A percentile compares a stretch with the other conserved stretches of the same genome.
These are phyloP conservation scores for Rhizophagus prolifer DNA, from an alignment of 192 early-diverging fungal genomes.

Conservation along the genomic window DNA sequence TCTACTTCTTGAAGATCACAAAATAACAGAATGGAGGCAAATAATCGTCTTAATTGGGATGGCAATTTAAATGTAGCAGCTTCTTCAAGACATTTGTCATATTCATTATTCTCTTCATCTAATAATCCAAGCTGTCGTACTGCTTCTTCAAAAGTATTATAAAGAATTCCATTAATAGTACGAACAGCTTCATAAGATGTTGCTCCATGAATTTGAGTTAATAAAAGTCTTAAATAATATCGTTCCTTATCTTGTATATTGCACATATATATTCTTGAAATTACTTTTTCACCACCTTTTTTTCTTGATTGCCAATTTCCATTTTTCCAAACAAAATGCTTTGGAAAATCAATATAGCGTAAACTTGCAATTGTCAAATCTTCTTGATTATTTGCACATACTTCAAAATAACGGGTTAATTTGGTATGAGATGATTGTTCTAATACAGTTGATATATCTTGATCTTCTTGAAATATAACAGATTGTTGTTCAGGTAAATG, in stretches of 20 bases:
- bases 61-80: background rate
- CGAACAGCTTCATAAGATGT: slow-evolving; percentile 24
- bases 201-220: slow-evolving; percentile 18
- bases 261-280: slow-evolving; percentile 13
- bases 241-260: slow-evolving; percentile 23
- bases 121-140: slow-evolving; percentile 24
- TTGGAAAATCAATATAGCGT: slow-evolving; percentile 14
- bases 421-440: background rate
- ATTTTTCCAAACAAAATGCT: slow-evolving; percentile 22
- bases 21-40: slow-evolving; percentile 25
- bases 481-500: slow-evolving; percentile 27
- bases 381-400: background rate
- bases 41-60: slow-evolving; percentile 16
- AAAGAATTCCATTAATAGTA: slow-evolving; percentile 19
- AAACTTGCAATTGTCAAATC: background rate
- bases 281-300: background rate
- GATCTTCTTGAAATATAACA: slow-evolving; percentile 9
- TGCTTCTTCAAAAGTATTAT: slow-evolving; percentile 27
- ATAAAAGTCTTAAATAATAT: slow-evolving; percentile 27
- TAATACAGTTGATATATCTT: background rate
- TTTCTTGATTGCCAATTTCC: background rate
- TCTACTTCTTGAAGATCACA: background rate
- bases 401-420: slow-evolving; percentile 22
- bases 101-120: slow-evolving; percentile 28
- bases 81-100: slow-evolving; percentile 5